Conservation (phyloP, 2,329 filamentous ascomycete species). For the Didymella pomorum region DNA sequence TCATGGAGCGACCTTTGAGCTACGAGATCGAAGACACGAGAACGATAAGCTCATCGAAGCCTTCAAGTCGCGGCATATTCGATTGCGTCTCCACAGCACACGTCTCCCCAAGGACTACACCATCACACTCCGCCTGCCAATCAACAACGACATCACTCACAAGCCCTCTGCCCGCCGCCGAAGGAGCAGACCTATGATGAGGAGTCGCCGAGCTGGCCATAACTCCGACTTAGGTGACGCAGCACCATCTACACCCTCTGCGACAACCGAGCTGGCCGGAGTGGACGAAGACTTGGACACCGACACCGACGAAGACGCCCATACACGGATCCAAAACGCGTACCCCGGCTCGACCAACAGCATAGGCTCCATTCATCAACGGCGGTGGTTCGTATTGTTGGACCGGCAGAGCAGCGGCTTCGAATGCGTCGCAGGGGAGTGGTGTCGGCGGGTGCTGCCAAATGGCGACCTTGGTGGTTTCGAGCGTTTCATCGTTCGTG, state of each 20-base stretch:
- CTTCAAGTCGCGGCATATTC: slow-evolving; percentile 52
- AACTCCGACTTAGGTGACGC: background rate
- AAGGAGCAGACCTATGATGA: slow-evolving; percentile 17
- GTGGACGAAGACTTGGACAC: slow-evolving; percentile 49
- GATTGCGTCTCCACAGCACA: slow-evolving; percentile 53
- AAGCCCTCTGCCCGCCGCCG: slow-evolving; percentile 30
- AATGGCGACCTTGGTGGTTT: slow-evolving; percentile 51
- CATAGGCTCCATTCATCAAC: slow-evolving; percentile 72
- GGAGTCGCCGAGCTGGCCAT: background rate
- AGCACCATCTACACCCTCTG: background rate
- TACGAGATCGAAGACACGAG: slow-evolving; percentile 20
- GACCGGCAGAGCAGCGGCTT: slow-evolving; percentile 69
- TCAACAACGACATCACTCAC: slow-evolving; percentile 39
- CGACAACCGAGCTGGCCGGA: background rate
- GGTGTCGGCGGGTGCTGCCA: slow-evolving; percentile 7
- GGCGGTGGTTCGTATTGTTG: slow-evolving; percentile 71
- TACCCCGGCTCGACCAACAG: slow-evolving; percentile 71
- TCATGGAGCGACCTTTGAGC: background rate
- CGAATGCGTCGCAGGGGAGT: slow-evolving; percentile 22
- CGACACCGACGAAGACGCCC: slow-evolving; percentile 46
- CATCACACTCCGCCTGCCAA: slow-evolving; percentile 51
- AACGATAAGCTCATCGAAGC: slow-evolving; percentile 50
- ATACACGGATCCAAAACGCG: slow-evolving; percentile 66
- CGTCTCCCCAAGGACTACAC: slow-evolving; percentile 52
- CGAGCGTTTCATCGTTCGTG: slow-evolving; percentile 68